Conservation (phyloP, 2,329 filamentous ascomycete genomes). For the Hirsutella minnesotensis region DNA sequence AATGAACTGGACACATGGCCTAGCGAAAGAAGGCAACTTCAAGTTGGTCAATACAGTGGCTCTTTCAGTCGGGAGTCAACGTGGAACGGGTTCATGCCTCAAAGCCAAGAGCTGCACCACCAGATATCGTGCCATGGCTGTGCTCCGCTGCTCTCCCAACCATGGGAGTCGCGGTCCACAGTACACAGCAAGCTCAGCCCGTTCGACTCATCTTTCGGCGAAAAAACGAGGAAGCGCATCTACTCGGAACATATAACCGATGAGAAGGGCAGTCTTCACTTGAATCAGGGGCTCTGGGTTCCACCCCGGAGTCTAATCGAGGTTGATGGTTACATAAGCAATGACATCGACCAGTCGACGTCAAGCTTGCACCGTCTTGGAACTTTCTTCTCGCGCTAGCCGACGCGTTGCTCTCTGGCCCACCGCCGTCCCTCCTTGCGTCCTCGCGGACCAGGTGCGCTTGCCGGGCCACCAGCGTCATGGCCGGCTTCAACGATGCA, state of each 20-base stretch:
- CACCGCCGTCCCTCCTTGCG: no score
- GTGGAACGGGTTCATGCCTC: slow-evolving; percentile 3
- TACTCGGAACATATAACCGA: no score
- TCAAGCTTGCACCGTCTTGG: no score
- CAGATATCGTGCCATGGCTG: slow-evolving; percentile 6
- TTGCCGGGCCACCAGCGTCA: no score
- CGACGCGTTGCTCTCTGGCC: no score
- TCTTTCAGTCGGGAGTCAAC: background rate
- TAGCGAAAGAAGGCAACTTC: slow-evolving; percentile 34
- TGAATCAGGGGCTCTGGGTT: background rate
- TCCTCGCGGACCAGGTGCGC: no score
- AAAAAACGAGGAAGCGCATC: no score
- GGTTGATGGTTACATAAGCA: no score
- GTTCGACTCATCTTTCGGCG: no score
- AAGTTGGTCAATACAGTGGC: background rate
- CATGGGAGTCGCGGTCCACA: background rate
- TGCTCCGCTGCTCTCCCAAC: background rate
- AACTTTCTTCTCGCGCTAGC: no score
- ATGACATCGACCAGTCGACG: no score
- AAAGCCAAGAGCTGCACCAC: slow-evolving; percentile 6
- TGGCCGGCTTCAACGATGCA: slow-evolving; percentile 30
- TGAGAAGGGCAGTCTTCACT: background rate
- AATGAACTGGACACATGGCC: slow-evolving; percentile 33
- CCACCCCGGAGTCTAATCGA: no score
- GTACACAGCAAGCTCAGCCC: background rate